Percentiles rank a stretch among this genome's conserved stretches.
phyloP scores from a whole-genome alignment of 371 early-diverging fungal genomes.

The Syncephalastrum monosporum region DNA sequence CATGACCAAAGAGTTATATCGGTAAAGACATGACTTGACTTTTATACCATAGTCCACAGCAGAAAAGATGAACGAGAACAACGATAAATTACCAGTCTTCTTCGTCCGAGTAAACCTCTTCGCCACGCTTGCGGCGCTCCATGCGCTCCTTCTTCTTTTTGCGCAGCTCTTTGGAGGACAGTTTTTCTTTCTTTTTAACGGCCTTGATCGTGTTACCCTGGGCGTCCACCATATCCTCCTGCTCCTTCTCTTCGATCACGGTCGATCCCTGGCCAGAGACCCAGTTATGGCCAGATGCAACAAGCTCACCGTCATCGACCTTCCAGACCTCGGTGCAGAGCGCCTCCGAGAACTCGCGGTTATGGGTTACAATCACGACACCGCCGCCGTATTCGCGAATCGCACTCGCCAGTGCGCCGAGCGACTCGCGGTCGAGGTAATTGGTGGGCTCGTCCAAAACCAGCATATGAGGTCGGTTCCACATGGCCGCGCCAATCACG shows the following conservation, averaged over 20 bases:
- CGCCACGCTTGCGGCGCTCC: slow-evolving; percentile 49
- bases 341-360: slow-evolving; percentile 66
- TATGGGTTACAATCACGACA: slow-evolving; percentile 74
- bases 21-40: too few species aligned
- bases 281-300: slow-evolving; percentile 50
- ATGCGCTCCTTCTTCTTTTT: slow-evolving; percentile 51
- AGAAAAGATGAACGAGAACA: too few species aligned
- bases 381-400: slow-evolving; percentile 68
- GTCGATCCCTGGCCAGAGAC: slow-evolving; percentile 40
- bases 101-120: slow-evolving; percentile 44
- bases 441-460: slow-evolving; percentile 89
- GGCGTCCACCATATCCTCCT: slow-evolving; percentile 39
- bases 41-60: too few species aligned
- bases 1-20: too few species aligned
- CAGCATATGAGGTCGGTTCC: slow-evolving; percentile 82
- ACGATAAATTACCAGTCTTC: slow-evolving; percentile 31
- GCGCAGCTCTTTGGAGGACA: slow-evolving; percentile 44
- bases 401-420: slow-evolving; percentile 68
- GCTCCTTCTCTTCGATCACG: slow-evolving; percentile 31
- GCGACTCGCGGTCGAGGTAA: slow-evolving; percentile 73
- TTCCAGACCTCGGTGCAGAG: slow-evolving; percentile 70
- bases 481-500: slow-evolving; percentile 79
- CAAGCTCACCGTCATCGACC: slow-evolving; percentile 63
- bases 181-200: slow-evolving; percentile 38
- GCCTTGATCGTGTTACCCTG: slow-evolving; percentile 45